Percentiles rank a stretch among this genome's conserved stretches.
Conservation (phyloP, 2,329 filamentous ascomycete genomes). For the Ascochyta pisi region DNA sequence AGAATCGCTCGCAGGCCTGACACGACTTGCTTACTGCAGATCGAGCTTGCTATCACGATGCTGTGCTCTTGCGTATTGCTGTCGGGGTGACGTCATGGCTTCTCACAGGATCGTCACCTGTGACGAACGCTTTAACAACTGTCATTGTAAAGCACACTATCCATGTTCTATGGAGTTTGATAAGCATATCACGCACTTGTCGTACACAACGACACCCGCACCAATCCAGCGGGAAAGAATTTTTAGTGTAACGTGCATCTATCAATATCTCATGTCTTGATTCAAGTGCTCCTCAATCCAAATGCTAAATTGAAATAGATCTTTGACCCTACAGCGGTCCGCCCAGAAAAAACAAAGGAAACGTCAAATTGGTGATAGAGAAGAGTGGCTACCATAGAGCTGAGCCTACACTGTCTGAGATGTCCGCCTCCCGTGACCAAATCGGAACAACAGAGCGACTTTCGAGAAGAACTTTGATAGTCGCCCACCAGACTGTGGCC, state of each 20-base stretch:
- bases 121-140: not conserved
- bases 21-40: not conserved
- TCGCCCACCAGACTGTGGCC: not conserved
- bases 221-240: no score
- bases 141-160: not conserved
- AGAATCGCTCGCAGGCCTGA: not conserved
- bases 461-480: not conserved
- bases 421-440: not conserved
- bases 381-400: not conserved
- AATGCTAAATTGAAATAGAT: not conserved
- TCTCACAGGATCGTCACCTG: not conserved
- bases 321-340: not conserved
- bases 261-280: no score
- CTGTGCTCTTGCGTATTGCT: not conserved
- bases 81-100: not conserved
- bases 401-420: not conserved
- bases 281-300: not conserved
- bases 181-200: no score
- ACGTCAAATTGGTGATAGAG: no score
- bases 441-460: not conserved
- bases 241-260: no score
- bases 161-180: no score
- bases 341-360: not conserved
- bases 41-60: not conserved
- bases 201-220: no score